These are phyloP conservation scores for Sporisorium scitamineum DNA, from an alignment of 1,284 basidiomycete species.

Conservation along the genomic window DNA sequence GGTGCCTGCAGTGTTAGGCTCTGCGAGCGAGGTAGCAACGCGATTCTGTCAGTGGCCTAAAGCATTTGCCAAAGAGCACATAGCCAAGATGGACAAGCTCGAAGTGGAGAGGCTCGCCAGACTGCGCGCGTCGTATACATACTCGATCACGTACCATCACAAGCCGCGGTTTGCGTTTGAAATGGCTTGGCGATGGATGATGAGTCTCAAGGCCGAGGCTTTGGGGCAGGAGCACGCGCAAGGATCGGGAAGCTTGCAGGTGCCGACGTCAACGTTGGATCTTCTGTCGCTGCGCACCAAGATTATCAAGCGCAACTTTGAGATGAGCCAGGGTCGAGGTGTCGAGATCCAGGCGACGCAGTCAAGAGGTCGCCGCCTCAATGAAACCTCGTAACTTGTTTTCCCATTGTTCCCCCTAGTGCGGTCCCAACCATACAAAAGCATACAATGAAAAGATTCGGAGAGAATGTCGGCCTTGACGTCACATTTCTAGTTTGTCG, in stretches of 20 bases:
- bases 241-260: constrained; percentile 14
- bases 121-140: constrained; percentile 43
- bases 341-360: constrained; percentile 16
- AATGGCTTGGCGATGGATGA: constrained; percentile 39
- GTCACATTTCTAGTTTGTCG: too few relatives aligned
- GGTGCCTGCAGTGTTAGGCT: constrained; percentile 18
- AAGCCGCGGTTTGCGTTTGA: constrained; percentile 40
- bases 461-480: too few relatives aligned
- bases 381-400: too few relatives aligned
- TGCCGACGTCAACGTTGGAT: constrained; percentile 29
- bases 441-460: too few relatives aligned
- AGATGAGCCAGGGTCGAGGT: constrained; percentile 15
- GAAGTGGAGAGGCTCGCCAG: constrained; percentile 16
- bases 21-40: constrained; percentile 33
- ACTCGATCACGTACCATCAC: constrained; percentile 22
- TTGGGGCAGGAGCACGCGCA: constrained; percentile 8
- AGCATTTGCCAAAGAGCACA: constrained; percentile 11
- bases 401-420: too few relatives aligned
- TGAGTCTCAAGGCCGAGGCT: constrained; percentile 32
- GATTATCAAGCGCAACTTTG: constrained; percentile 30
- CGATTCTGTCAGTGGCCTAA: constrained; percentile 38
- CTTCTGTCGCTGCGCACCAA: constrained; percentile 24
- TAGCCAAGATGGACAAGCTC: constrained; percentile 20
- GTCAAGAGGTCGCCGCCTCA: too few relatives aligned
- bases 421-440: too few relatives aligned